Evolutionary conservation across 257 asterid genomes (phyloP), one percentile per base, ranked within the genome.

Genomic region (Phtheirospermum japonicum): DNA sequence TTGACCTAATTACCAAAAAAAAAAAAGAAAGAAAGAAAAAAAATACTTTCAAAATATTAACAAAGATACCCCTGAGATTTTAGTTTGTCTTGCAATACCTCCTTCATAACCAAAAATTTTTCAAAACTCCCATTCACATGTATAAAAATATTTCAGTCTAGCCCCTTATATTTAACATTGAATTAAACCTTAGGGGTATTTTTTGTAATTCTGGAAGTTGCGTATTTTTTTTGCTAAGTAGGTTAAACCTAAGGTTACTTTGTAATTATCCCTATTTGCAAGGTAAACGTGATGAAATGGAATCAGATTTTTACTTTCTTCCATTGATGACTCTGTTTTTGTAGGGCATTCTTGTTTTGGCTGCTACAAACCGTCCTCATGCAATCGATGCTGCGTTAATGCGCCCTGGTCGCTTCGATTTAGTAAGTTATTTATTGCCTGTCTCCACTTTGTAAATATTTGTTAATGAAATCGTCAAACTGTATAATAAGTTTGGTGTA

Each of bases 341-440:
- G 40, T 61, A 92, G 99, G 99, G 99, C 37, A 79, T 92, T 77
- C 99, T 92, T 50, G 97, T 92, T 69, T 78, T 92, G 79, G 99
- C 96, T 65, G 99, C 99, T 61, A 92, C 99, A 17, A 92, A 92
- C 75, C 90, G 97, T 10, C 94, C 94, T 63, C 77, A 86, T 13
- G 93, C 97, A 60, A 89, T 92, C 53, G 99, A 92, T 68, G 86
- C 83, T 20, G 99, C 99, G 2, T 95, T 92, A 49, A 79, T 83
- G 86, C 96, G 97, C 36, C 95, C 99, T 32, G 99, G 99, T 52
- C 95, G 99, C 72, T 92, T 92, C 45, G 99, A 92, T 70, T 74
- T 85, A 17, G 99, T 89, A 82, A 82, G 84, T 61, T 61, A 5
- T 37, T 18, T 39, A 16, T 54, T 39, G n/a, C n/a, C 12, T 28